Base-by-base conservation (phyloP, 2,329 filamentous ascomycete species). In the Colletotrichum sidae region DNA sequence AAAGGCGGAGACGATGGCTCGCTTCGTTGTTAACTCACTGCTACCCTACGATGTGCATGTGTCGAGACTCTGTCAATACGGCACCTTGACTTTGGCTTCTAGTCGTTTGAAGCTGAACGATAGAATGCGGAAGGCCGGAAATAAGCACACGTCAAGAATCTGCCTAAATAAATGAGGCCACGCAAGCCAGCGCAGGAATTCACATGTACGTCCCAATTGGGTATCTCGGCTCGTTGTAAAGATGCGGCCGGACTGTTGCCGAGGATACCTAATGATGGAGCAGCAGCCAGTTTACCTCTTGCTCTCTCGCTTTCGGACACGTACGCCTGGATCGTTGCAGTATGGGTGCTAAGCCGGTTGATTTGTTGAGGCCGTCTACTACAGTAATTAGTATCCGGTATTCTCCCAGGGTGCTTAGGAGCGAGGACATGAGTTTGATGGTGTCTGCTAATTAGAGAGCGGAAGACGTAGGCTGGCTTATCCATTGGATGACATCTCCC, bases 1-100 rank as follows among this genome's bases (percentile, higher is more conserved):
- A 60, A 50, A 38, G 51, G 56, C 44, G 49, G 60, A 60, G 56
- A 37, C 44, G 3, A 46, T 42, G 38, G 13, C 11, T 60, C 50
- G 37, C 37, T 37, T 11, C 50, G 38, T 35, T 33, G 33, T 50
- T 50, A 38, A 25, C 42, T 37, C 56, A 41, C 25, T 37, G 41
- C 4, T 47, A 34, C 9, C 25, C 25, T 25, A 25, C 25, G 4
- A 25, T 25, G 25, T 4, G 25, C 25, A 5, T 25, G 25, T 25
- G 25, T 25, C 25, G 5, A 25, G 25, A 25, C 25, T 25, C 25
- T 25, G 25, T 25, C 25, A 15, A 49, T 52, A 35, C 10, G 33
- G 34, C 11, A 41, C 11, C 25, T 37, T 33, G 34, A 41, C 9
- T 55, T 61, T 11, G 13, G 38, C 11, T 17, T 7, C 35, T 33